Base-by-base conservation (phyloP, 768 basidiomycete species). In the Hypholoma sublateritium region DNA sequence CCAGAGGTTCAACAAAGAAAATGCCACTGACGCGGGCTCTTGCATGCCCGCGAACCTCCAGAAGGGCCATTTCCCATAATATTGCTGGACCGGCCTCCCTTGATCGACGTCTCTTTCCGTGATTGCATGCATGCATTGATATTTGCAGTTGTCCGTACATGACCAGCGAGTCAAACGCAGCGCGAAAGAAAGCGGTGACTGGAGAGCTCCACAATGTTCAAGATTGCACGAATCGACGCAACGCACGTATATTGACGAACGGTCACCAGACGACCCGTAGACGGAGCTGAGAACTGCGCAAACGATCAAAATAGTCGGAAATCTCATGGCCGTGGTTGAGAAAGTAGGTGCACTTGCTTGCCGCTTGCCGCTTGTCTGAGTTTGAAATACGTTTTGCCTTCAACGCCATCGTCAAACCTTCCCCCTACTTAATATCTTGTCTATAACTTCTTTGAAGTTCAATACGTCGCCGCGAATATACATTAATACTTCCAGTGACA, bases 21-120 rank as follows among this genome's bases (percentile, higher is more conserved):
- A 97, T 35, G 83, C 71, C 56, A 97, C 95, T 2, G 92, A 91
- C 7, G 95, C 89, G 5, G 96, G 95, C 72, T 99, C 96, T 67
- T 98, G 96, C 71, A 93, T 88, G 28, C 95, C 93, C n/a, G 77
- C 74, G 19, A 90, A 75, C 28, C 95, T 81, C 83, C 87, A 89
- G 70, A 99, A 98, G 0, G 95, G 93, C 96, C 96, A 98, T 76
- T 98, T 98, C 14, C 96, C 97, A 65, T 93, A 84, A 70, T 91
- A 95, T 63, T 97, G 95, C 43, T 90, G 82, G 1, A 91, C 72
- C 2, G 56, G 62, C 39, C 65, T 62, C 0, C 82, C 81, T 5
- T 57, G 62, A 32, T 61, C 50, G n/a, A 81, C 61, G 34, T 84
- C 83, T 7, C 72, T 65, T 59, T 84, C 80, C 4, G 91, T 93